phyloP scores from a whole-genome alignment of 1,284 basidiomycete species.

The Coriolopsis trogii region DNA sequence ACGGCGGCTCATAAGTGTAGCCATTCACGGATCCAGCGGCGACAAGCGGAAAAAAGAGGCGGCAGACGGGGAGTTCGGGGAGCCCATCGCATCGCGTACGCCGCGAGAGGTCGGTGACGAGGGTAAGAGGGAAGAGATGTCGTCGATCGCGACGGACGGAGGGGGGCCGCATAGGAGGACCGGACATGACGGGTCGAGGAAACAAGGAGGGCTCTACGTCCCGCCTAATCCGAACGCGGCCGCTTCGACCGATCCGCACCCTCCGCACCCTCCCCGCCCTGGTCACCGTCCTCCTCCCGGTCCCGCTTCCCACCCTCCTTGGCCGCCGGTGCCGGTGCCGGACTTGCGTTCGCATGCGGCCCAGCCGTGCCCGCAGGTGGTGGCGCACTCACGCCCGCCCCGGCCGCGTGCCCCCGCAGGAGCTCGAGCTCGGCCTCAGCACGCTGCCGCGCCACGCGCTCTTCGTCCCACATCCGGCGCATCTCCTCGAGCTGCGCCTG shows the following conservation, averaged over 20 bases:
- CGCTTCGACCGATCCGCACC: slow-evolving; percentile 31
- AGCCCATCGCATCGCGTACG: too few relatives aligned
- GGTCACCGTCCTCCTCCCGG: slow-evolving; percentile 19
- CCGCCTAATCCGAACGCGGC: slow-evolving; percentile 31
- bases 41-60: too few relatives aligned
- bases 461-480: slow-evolving; percentile 74
- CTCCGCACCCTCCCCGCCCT: slow-evolving; percentile 24
- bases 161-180: too few relatives aligned
- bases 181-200: background rate
- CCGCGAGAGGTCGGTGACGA: too few relatives aligned
- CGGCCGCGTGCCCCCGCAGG: slow-evolving; percentile 38
- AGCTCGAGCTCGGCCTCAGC: slow-evolving; percentile 62
- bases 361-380: background rate
- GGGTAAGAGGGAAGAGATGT: too few relatives aligned
- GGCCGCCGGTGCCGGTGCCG: background rate
- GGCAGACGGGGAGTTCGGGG: too few relatives aligned
- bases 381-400: background rate
- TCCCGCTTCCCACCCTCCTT: slow-evolving; percentile 29
- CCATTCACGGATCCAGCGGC: too few relatives aligned
- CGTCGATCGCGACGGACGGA: too few relatives aligned
- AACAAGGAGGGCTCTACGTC: background rate
- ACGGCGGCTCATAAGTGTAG: too few relatives aligned
- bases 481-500: slow-evolving; percentile 80
- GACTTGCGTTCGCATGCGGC: background rate
- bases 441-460: slow-evolving; percentile 57